Base-by-base conservation (phyloP, 116 monocot genomes). In the Zostera marina region DNA sequence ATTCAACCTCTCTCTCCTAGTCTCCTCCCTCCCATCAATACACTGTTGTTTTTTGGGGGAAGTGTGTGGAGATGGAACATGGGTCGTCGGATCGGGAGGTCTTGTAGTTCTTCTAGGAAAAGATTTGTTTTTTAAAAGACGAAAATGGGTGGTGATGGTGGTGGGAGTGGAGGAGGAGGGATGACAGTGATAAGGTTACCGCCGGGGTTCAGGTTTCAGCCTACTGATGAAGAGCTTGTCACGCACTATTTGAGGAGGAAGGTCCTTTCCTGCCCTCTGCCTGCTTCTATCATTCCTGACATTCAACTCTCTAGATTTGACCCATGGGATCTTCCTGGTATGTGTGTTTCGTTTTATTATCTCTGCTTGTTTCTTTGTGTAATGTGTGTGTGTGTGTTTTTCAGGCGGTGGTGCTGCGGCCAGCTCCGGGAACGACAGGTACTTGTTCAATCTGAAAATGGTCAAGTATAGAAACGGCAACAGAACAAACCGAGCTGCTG, bases 161-260 rank as follows among this genome's bases (percentile, higher is more conserved):
- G 64, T 47, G 64, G 42, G 38, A 52, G 53, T n/a, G n/a, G n/a
- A n/a, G 42, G 64, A 42, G 20, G 64, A 32, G 64, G 42, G 38
- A 52, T 41, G 38, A 41, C 58, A 48, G 51, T 68, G 23, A 4
- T 68, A 58, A 74, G 58, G 55, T 22, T 82, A 44, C 82, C 83
- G 1, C 83, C 79, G 1, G 83, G 83, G 16, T 83, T 82, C 22
- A 53, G 82, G 56, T 82, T 82, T 63, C 66, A 46, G 42, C 82
- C 82, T 16, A 82, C 82, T 1, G 83, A 83, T 51, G 83, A 83
- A 44, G 83, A 83, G 64, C 73, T 83, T 0, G 75, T 83, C 45
- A 59, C 70, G n/a, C 83, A 76, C 54, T 83, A 83, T 61, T 67
- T 83, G 22, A 57, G 59, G 43, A 56, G 76, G 59, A 83, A 79